Conservation (phyloP, 352 stramenopile species). For the Thraustochytrium sp. region DNA sequence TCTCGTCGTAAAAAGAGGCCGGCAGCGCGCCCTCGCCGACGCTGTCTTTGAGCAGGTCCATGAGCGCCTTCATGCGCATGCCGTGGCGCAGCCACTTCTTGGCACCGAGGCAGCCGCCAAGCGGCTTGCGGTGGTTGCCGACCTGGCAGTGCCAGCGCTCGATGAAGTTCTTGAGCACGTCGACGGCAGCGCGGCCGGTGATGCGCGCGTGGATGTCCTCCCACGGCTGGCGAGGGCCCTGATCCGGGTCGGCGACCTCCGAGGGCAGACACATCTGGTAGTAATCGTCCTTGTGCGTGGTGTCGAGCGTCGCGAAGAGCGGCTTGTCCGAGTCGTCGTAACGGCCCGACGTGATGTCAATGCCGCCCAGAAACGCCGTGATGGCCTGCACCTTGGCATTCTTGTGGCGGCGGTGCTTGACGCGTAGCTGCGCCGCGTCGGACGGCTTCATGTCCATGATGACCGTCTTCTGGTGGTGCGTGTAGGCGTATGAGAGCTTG, state of each 20-base stretch:
- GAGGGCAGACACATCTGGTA: constrained; percentile 12
- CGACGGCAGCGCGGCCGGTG: constrained; percentile 54
- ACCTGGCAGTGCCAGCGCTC: constrained; percentile 59
- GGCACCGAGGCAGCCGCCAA: background rate
- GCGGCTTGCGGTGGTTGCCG: background rate
- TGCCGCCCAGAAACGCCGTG: constrained; percentile 30
- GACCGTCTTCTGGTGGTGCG: constrained; percentile 21
- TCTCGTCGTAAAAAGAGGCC: background rate
- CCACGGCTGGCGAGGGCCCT: constrained; percentile 50
- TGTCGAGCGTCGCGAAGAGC: constrained; percentile 34
- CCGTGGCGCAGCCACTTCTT: background rate
- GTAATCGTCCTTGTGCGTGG: constrained; percentile 26
- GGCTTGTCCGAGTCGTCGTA: constrained; percentile 43
- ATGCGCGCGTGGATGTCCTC: constrained; percentile 59
- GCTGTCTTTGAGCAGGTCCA: constrained; percentile 14
- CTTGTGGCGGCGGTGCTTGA: constrained; percentile 29
- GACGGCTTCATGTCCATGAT: constrained; percentile 35
- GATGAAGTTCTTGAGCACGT: constrained; percentile 64
- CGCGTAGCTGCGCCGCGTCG: background rate
- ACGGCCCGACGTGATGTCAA: constrained; percentile 28
- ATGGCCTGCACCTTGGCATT: constrained; percentile 33
- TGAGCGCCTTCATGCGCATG: constrained; percentile 30
- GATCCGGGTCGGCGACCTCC: background rate
- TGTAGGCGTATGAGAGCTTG: background rate
- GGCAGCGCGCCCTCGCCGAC: constrained; percentile 10